A percentile compares a stretch with the other conserved stretches of the same genome.
Evolutionary conservation across 2,329 filamentous ascomycete genomes (phyloP).

Genomic region (Fusarium sambucinum): DNA sequence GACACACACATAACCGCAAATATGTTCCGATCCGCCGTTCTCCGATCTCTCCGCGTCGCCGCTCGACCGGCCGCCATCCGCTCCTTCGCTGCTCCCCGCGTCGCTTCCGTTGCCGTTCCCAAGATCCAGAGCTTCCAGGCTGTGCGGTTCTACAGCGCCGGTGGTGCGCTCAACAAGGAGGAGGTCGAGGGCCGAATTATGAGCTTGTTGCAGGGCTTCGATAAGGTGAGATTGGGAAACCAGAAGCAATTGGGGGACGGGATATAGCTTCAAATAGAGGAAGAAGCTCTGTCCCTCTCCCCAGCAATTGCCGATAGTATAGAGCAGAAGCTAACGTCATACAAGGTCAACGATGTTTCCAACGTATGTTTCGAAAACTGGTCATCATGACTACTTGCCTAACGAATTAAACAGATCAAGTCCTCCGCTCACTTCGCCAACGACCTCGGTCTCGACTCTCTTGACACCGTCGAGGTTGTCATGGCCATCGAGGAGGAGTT

Average conservation of each 20-base stretch:
- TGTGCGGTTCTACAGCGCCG: constrained; percentile 88
- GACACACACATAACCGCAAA: constrained; percentile 22
- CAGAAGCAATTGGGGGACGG: constrained; percentile 1
- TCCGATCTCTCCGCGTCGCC: constrained; percentile 74
- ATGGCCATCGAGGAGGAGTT: constrained; percentile 98
- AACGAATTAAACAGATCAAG: constrained; percentile 73
- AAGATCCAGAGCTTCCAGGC: constrained; percentile 73
- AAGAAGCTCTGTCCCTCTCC: background rate
- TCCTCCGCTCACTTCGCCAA: constrained; percentile 91
- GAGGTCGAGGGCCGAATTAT: constrained; percentile 94
- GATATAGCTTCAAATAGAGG: constrained; percentile 2
- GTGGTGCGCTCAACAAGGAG: constrained; percentile 79
- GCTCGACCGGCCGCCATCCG: constrained; percentile 68
- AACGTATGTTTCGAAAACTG: constrained; percentile 63
- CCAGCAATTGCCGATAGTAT: constrained; percentile 6
- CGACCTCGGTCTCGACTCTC: constrained; percentile 94
- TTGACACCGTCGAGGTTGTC: constrained; percentile 99
- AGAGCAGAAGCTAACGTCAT: constrained; percentile 46
- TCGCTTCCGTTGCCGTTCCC: constrained; percentile 72
- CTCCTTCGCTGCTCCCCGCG: constrained; percentile 65
- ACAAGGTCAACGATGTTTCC: constrained; percentile 74
- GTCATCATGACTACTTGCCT: constrained; percentile 12
- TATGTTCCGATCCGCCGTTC: constrained; percentile 91
- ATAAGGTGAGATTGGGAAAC: constrained; percentile 71
- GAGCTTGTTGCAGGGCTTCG: constrained; percentile 93